Evolutionary conservation across 805 yeast species (phyloP).

Genomic region (Ogataea angusta): DNA sequence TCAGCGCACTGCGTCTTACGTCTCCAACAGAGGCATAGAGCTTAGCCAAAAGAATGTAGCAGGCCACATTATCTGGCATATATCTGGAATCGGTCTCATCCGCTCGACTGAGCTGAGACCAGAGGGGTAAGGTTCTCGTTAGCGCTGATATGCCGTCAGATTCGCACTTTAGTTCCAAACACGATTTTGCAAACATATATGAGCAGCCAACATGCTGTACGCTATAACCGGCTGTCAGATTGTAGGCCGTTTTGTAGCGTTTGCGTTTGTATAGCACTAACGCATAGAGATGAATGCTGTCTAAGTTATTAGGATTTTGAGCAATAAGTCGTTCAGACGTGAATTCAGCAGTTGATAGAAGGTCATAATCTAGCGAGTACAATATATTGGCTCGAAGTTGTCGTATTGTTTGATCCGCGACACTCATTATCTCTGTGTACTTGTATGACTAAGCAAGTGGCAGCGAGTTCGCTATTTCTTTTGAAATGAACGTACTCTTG

Average conservation of each 20-base stretch:
- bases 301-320: slow-evolving; percentile 49
- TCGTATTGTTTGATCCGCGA: slow-evolving; percentile 22
- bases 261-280: slow-evolving; percentile 58
- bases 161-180: slow-evolving; percentile 51
- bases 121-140: slow-evolving; percentile 35
- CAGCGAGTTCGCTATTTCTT: background rate
- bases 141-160: slow-evolving; percentile 61
- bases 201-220: slow-evolving; percentile 68
- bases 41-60: slow-evolving; percentile 67
- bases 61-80: slow-evolving; percentile 67
- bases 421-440: slow-evolving; percentile 17
- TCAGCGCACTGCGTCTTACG: slow-evolving; percentile 58
- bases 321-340: slow-evolving; percentile 80
- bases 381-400: slow-evolving; percentile 58
- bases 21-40: slow-evolving; percentile 59
- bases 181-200: slow-evolving; percentile 68
- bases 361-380: slow-evolving; percentile 69
- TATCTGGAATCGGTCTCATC: slow-evolving; percentile 16
- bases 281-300: slow-evolving; percentile 67
- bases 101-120: slow-evolving; percentile 28
- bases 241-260: slow-evolving; percentile 61
- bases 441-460: slow-evolving; percentile 3
- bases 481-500: background rate
- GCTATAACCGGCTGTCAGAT: slow-evolving; percentile 39
- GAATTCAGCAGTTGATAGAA: slow-evolving; percentile 75